These are phyloP conservation scores for Malassezia furfur DNA, from an alignment of 1,284 basidiomycete species.

Conservation along the genomic window DNA sequence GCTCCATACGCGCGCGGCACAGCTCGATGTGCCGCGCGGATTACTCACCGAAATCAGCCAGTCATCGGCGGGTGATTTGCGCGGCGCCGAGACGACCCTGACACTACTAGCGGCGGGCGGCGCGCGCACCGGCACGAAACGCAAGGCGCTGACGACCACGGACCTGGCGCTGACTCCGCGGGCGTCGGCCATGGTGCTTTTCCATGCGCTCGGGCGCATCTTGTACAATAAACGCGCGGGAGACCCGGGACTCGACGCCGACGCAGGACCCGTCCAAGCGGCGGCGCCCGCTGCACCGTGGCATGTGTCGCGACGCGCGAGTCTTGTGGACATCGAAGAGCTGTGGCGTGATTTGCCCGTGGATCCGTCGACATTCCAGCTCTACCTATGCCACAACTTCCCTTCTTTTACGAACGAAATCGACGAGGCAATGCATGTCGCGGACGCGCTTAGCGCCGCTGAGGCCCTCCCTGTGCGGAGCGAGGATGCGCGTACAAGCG, in stretches of 20 bases:
- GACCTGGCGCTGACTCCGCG: constrained; percentile 45
- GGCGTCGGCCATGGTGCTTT: constrained; percentile 76
- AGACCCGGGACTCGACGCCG: not conserved
- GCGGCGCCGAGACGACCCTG: constrained; percentile 69
- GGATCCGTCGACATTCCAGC: constrained; percentile 72
- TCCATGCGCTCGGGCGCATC: constrained; percentile 85
- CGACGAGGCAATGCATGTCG: constrained; percentile 63
- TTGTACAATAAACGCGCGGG: constrained; percentile 86
- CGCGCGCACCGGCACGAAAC: not conserved
- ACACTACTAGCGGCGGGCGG: not conserved
- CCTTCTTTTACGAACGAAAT: constrained; percentile 68
- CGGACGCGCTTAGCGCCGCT: constrained; percentile 70
- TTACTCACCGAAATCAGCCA: constrained; percentile 55
- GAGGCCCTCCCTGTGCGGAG: constrained; percentile 57
- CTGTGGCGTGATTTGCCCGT: constrained; percentile 79
- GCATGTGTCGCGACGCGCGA: not conserved
- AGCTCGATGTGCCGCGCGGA: not conserved
- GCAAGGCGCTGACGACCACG: not conserved
- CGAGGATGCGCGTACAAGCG: constrained; percentile 55
- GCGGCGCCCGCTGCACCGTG: not conserved
- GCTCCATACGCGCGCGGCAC: not conserved
- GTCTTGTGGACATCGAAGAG: constrained; percentile 14
- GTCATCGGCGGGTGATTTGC: constrained; percentile 75
- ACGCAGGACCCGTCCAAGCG: not conserved
- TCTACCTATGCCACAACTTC: constrained; percentile 91